Evolutionary conservation across 371 early-diverging fungal species (phyloP), one percentile per base, ranked within the genome.

Genomic region (Lichtheimia hyalospora): DNA sequence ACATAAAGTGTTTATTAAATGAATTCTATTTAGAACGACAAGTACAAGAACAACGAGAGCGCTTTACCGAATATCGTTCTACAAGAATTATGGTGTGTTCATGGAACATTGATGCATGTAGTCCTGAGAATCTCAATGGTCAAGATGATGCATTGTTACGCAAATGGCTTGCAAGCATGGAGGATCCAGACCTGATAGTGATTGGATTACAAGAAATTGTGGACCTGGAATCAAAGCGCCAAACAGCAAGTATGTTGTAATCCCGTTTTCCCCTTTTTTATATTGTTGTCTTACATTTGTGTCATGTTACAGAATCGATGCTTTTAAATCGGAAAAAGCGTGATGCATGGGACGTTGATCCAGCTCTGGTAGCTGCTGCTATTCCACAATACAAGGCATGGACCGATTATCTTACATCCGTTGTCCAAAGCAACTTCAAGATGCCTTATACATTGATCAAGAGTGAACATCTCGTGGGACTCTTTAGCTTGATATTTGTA

Each of bases 201-300:
- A 75, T 94, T 41, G 92, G 92, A 2, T 86, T 94, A 60, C 96
- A 95, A 72, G 96, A 95, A 71, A 84, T 92, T 54, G 89, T 94
- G 1, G 90, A 94, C 63, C 71, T 95, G 43, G 92, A 93, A 65
- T 85, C 85, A 42, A 88, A 88, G 53, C 86, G 84, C 34, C 77
- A 81, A 63, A 84, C 84, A 20, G 89, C 89, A 14, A 83, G 87
- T 85, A 75, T 66, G 82, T 68, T 4, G 3, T 14, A 15, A 56
- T 23, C 15, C 20, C 27, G 15, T 43, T 23, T 21, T n/a, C 0
- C 15, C n/a, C 10, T 8, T 34, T 34, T 34, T 8, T 34, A 10
- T 10, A 34, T 34, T 0, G 10, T 34, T 34, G 34, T 34, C 34
- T 34, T 34, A 34, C 34, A 34, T 34, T 34, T 34, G 8, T 34